Conservation (phyloP, 768 basidiomycete genomes). For the Lenzites betulinus region DNA sequence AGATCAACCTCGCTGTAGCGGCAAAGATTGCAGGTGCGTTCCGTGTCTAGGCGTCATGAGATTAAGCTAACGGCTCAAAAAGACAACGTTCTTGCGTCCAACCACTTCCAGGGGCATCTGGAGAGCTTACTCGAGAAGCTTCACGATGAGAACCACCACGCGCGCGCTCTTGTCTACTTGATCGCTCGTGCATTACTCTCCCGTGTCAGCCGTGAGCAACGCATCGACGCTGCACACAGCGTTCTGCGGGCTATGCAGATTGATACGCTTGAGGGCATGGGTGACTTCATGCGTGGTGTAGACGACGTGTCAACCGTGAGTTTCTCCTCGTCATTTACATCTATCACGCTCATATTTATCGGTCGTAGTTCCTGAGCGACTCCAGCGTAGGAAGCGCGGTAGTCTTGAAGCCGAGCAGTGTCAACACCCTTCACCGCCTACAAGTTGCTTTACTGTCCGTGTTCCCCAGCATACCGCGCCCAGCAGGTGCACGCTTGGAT, state of each 20-base stretch:
- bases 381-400: conserved; percentile 49
- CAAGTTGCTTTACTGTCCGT: conserved; percentile 58
- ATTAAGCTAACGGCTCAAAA: background rate
- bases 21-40: conserved; percentile 65
- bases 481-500: conserved; percentile 42
- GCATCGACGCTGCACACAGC: conserved; percentile 53
- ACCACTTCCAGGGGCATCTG: conserved; percentile 44
- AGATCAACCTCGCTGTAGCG: conserved; percentile 55
- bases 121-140: conserved; percentile 54
- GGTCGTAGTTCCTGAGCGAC: conserved; percentile 47
- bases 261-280: conserved; percentile 47
- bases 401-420: conserved; percentile 61
- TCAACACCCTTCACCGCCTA: conserved; percentile 54
- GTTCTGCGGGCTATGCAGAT: conserved; percentile 50
- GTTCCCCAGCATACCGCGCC: conserved; percentile 52
- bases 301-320: conserved; percentile 35
- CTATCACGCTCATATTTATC: background rate
- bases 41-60: background rate
- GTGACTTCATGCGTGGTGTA: conserved; percentile 35
- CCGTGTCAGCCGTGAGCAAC: conserved; percentile 57
- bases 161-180: conserved; percentile 60
- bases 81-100: conserved; percentile 65
- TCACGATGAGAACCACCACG: conserved; percentile 49
- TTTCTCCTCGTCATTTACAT: background rate
- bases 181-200: conserved; percentile 62